Conservation (phyloP, 2,329 filamentous ascomycete species). For the Acephala macrosclerotiorum region DNA sequence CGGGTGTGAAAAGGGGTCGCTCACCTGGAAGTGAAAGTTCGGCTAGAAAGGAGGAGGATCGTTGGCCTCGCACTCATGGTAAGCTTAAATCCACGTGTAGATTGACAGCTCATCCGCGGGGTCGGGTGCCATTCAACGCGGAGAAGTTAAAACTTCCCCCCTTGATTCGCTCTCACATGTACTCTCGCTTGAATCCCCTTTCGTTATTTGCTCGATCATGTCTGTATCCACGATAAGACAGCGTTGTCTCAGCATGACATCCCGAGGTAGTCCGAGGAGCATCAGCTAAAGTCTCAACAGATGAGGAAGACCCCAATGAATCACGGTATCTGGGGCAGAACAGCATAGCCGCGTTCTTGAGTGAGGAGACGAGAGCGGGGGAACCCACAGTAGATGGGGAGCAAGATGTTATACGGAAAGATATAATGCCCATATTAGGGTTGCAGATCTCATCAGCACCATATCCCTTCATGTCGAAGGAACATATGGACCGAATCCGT, state of each 20-base stretch:
- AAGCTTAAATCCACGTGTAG: constrained; percentile 19
- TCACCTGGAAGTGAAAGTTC: constrained; percentile 42
- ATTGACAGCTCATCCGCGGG: constrained; percentile 1
- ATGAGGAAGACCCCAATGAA: constrained; percentile 62
- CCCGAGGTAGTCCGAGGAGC: constrained; percentile 15
- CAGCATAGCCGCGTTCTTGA: constrained; percentile 70
- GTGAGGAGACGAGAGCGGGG: constrained; percentile 61
- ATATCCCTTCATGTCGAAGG: constrained; percentile 71
- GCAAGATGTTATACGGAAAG: constrained; percentile 59
- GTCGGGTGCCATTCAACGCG: neutral
- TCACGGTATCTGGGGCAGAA: constrained; percentile 72
- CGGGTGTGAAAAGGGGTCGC: constrained; percentile 38
- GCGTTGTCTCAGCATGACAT: constrained; percentile 5
- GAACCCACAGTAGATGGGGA: constrained; percentile 59
- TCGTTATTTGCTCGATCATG: neutral
- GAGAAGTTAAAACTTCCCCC: neutral
- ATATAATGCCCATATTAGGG: constrained; percentile 71
- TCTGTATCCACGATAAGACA: neutral
- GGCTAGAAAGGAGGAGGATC: constrained; percentile 39
- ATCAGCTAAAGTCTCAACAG: constrained; percentile 36
- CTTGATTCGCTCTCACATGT: constrained; percentile 4
- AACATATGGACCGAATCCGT: constrained; percentile 66
- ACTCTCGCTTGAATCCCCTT: neutral
- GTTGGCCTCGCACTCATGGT: constrained; percentile 44
- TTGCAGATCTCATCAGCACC: constrained; percentile 68